Conservation (phyloP, 179 eudicot species). For the Pouteria campechiana region DNA sequence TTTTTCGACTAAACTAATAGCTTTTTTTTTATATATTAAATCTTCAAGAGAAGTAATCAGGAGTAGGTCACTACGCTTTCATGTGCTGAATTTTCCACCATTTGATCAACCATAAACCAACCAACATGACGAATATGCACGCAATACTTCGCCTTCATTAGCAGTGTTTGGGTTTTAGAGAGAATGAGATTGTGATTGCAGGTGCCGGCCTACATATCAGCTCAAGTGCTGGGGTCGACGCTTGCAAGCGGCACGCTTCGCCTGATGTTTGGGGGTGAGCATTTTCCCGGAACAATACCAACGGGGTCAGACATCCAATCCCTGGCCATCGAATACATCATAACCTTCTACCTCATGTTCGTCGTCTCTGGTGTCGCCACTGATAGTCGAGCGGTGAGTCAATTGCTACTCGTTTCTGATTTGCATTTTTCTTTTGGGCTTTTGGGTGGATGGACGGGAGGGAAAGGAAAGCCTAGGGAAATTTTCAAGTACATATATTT, state of each 20-base stretch:
- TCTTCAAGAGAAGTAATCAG: too few species aligned
- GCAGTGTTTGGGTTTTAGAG: background rate
- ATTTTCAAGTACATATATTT: background rate
- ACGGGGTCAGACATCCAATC: constrained; percentile 58
- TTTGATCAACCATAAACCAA: too few species aligned
- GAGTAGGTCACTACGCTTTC: too few species aligned
- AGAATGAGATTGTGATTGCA: constrained; percentile 3
- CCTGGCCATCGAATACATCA: constrained; percentile 52
- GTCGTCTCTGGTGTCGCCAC: constrained; percentile 81
- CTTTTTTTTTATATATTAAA: background rate
- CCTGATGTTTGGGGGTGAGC: constrained; percentile 36
- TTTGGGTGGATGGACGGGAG: too few species aligned
- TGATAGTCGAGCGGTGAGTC: constrained; percentile 64
- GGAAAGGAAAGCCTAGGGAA: background rate
- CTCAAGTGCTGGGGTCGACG: constrained; percentile 64
- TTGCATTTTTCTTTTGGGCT: too few species aligned
- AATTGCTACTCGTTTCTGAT: background rate
- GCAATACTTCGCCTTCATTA: too few species aligned
- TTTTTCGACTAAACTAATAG: too few species aligned
- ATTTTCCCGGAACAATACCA: constrained; percentile 48
- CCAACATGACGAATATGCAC: too few species aligned
- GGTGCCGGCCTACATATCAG: constrained; percentile 59
- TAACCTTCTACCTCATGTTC: constrained; percentile 81
- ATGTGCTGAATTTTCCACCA: too few species aligned
- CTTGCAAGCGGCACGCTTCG: constrained; percentile 66